phyloP scores from a whole-genome alignment of 768 basidiomycete genomes.

The Cystofilobasidium capitatum region DNA sequence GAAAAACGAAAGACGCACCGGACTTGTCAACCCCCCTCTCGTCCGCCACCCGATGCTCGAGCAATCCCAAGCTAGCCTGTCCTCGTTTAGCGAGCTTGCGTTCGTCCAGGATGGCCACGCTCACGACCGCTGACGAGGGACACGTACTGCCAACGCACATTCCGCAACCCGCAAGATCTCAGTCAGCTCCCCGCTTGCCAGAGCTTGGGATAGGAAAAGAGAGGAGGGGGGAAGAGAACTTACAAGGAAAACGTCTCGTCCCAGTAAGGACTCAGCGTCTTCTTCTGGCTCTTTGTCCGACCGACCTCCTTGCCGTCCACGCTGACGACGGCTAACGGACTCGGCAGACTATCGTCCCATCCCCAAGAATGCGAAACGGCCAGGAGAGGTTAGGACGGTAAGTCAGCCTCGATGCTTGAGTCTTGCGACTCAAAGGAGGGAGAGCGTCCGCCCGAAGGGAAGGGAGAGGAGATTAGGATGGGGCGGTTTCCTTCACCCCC shows the following conservation, averaged over 20 bases:
- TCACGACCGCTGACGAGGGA: slow-evolving; percentile 93
- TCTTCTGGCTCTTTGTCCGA: slow-evolving; percentile 94
- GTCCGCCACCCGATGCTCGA: slow-evolving; percentile 84
- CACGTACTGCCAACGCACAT: slow-evolving; percentile 53
- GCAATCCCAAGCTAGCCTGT: slow-evolving; percentile 95
- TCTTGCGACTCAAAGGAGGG: neutral
- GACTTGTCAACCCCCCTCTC: slow-evolving; percentile 73
- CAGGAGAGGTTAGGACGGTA: neutral
- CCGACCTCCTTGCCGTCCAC: slow-evolving; percentile 96
- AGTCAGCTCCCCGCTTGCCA: neutral
- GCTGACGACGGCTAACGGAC: slow-evolving; percentile 96
- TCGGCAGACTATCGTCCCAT: slow-evolving; percentile 78
- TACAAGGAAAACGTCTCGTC: slow-evolving; percentile 98
- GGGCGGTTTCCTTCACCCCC: slow-evolving; percentile 2
- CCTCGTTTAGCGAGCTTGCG: slow-evolving; percentile 97
- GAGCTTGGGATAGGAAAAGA: slow-evolving; percentile 12
- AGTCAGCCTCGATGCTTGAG: neutral
- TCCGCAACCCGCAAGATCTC: neutral
- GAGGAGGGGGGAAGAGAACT: slow-evolving; percentile 34
- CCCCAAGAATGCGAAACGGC: no score
- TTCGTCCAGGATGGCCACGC: slow-evolving; percentile 86
- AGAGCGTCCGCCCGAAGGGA: slow-evolving; percentile 28
- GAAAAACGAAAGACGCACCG: no score
- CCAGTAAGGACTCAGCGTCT: slow-evolving; percentile 90
- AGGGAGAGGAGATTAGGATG: slow-evolving; percentile 14